These are phyloP conservation scores for Beta vulgaris DNA, from an alignment of 148 eudicot species.

Conservation along the genomic window DNA sequence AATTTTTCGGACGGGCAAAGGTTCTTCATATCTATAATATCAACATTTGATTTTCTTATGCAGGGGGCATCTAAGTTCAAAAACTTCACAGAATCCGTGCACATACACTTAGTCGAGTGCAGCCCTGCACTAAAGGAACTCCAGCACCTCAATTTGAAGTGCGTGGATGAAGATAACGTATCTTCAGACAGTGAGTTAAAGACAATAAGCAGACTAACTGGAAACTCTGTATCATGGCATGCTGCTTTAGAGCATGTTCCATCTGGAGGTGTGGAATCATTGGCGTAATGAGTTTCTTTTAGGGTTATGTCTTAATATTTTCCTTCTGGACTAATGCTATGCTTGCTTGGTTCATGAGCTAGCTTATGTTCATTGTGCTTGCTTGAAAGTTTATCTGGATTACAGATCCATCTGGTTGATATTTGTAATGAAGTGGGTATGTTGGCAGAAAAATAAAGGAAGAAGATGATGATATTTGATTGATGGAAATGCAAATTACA, in stretches of 20 bases:
- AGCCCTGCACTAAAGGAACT: constrained; percentile 78
- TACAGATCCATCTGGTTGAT: too few relatives aligned
- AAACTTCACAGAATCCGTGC: constrained; percentile 58
- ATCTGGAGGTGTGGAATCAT: constrained; percentile 89
- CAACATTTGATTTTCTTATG: constrained; percentile 14
- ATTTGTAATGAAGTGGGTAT: too few relatives aligned
- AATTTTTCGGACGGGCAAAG: constrained; percentile 1
- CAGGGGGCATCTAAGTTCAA: constrained; percentile 89
- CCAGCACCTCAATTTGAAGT: constrained; percentile 68
- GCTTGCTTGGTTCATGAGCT: too few relatives aligned
- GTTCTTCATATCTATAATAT: background rate
- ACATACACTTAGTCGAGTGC: constrained; percentile 88
- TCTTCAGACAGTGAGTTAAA: constrained; percentile 30
- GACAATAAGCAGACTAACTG: constrained; percentile 50
- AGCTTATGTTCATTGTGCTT: too few relatives aligned
- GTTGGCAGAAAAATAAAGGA: too few relatives aligned
- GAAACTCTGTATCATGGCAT: constrained; percentile 87
- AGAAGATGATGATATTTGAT: too few relatives aligned
- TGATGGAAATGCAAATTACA: too few relatives aligned
- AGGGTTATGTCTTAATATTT: too few relatives aligned
- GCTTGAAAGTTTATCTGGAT: too few relatives aligned
- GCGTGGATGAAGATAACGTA: constrained; percentile 45
- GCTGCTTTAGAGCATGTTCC: constrained; percentile 86
- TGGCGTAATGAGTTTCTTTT: too few relatives aligned
- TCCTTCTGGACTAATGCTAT: too few relatives aligned